Evolutionary conservation across 2,329 filamentous ascomycete species (phyloP).

Genomic region (Elsinoe perseae): DNA sequence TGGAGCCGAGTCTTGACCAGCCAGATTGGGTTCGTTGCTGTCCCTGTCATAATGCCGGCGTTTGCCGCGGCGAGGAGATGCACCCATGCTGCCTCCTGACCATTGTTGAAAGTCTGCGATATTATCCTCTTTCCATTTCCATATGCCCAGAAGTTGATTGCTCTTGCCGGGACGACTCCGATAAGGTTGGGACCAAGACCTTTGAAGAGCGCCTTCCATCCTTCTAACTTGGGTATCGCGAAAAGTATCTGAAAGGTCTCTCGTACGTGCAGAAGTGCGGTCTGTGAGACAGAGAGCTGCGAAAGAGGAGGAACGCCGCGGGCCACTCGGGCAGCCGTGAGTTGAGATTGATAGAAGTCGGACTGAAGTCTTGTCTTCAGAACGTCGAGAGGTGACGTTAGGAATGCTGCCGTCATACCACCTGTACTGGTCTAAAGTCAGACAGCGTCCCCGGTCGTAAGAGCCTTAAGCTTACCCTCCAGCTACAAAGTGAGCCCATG

Average conservation of each 20-base stretch:
- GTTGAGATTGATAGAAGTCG: constrained; percentile 84
- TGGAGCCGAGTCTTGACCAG: constrained; percentile 89
- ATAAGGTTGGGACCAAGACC: constrained; percentile 84
- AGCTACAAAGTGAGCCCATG: constrained; percentile 86
- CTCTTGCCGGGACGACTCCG: constrained; percentile 79
- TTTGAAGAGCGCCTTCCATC: constrained; percentile 83
- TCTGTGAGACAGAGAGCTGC: constrained; percentile 57
- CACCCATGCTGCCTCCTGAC: constrained; percentile 63
- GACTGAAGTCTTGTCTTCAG: constrained; percentile 89
- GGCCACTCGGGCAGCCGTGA: constrained; percentile 59
- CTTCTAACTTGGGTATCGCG: constrained; percentile 72
- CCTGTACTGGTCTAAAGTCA: constrained; percentile 54
- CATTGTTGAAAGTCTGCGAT: constrained; percentile 63
- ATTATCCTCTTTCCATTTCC: constrained; percentile 83
- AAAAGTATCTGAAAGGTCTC: constrained; percentile 83
- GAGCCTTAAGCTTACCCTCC: constrained; percentile 57
- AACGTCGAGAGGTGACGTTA: constrained; percentile 91
- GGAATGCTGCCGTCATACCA: constrained; percentile 81
- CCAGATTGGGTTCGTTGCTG: constrained; percentile 94
- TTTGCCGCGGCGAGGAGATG: constrained; percentile 68
- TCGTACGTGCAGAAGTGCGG: constrained; percentile 63
- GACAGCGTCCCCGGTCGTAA: not conserved
- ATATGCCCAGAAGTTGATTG: constrained; percentile 91
- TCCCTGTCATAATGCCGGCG: constrained; percentile 79
- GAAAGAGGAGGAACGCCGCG: constrained; percentile 46